phyloP scores from a whole-genome alignment of 306 rosid genomes.

The Spatholobus suberectus region DNA sequence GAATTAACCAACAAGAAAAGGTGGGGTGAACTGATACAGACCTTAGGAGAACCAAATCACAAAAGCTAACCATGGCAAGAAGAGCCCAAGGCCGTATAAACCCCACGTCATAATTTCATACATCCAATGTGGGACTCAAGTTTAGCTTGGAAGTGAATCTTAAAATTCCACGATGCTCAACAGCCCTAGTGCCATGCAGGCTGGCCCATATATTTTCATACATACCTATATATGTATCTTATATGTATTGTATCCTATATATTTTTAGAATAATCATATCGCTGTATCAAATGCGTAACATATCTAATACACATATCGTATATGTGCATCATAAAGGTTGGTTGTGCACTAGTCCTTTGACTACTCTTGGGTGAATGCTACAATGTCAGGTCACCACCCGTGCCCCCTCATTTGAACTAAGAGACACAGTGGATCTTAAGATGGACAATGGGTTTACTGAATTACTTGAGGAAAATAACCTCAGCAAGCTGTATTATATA shows the following conservation, averaged over 20 bases:
- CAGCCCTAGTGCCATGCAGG: background rate
- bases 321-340: background rate
- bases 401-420: background rate
- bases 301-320: too few relatives aligned
- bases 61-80: background rate
- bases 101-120: background rate
- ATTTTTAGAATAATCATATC: too few relatives aligned
- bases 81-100: slow-evolving; percentile 1
- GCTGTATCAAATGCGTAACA: too few relatives aligned
- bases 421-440: background rate
- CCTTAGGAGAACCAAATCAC: background rate
- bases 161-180: background rate
- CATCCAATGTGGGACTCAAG: background rate
- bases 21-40: background rate
- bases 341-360: background rate
- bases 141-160: background rate
- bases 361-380: background rate
- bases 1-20: background rate
- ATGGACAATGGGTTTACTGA: background rate
- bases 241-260: too few relatives aligned
- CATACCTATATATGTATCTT: too few relatives aligned
- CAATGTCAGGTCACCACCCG: background rate
- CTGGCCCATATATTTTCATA: too few relatives aligned
- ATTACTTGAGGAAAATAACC: background rate
- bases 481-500: background rate